phyloP scores from a whole-genome alignment of 2,329 filamentous ascomycete species.

The Fusarium lateritium region DNA sequence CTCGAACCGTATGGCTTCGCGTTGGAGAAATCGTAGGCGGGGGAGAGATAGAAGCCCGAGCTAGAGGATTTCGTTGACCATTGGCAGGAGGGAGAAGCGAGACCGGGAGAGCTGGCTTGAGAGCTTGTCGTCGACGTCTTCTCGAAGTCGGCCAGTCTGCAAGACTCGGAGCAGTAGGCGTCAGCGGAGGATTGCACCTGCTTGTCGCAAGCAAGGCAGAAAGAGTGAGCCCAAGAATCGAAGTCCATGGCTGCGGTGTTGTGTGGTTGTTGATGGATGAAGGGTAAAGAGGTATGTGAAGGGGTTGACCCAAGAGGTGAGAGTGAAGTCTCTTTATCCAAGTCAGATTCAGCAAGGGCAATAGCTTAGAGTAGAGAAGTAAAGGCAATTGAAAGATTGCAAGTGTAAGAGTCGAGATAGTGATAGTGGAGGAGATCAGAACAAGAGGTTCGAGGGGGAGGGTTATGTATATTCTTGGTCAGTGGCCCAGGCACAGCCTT shows the following conservation, averaged over 20 bases:
- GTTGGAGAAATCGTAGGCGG: constrained; percentile 81
- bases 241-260: constrained; percentile 64
- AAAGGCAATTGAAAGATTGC: constrained; percentile 42
- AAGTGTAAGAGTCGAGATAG: constrained; percentile 38
- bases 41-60: constrained; percentile 76
- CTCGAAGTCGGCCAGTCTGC: constrained; percentile 89
- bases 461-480: constrained; percentile 51
- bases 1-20: constrained; percentile 71
- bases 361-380: constrained; percentile 33
- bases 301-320: constrained; percentile 28
- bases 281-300: constrained; percentile 17
- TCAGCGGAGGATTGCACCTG: constrained; percentile 79
- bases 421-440: constrained; percentile 41
- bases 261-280: constrained; percentile 25
- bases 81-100: constrained; percentile 65
- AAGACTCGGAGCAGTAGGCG: constrained; percentile 93
- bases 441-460: constrained; percentile 45
- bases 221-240: constrained; percentile 86
- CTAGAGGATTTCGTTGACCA: constrained; percentile 58
- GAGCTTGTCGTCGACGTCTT: constrained; percentile 73
- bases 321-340: constrained; percentile 25
- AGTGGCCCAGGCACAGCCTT: constrained; percentile 48
- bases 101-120: constrained; percentile 70
- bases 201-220: constrained; percentile 94
- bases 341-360: constrained; percentile 35